Evolutionary conservation across 2,329 filamentous ascomycete genomes (phyloP).

Genomic region (Ceratocystis destructans): DNA sequence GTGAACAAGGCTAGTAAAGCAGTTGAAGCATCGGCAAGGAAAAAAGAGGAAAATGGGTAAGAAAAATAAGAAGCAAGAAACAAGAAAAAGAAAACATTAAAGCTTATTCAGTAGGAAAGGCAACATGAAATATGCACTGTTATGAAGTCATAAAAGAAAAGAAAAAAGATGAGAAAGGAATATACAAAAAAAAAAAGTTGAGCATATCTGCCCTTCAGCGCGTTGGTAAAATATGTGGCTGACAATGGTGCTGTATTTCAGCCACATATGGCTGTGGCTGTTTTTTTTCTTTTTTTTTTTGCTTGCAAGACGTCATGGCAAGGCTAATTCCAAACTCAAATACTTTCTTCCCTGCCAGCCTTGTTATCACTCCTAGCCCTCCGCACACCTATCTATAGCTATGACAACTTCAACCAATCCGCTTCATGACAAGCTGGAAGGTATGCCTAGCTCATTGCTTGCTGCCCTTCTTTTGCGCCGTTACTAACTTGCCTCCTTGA

Average conservation of each 20-base stretch:
- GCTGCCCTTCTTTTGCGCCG: background rate
- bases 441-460: background rate
- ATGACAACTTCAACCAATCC: conserved; percentile 2
- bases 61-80: background rate
- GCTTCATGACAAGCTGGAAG: conserved; percentile 12
- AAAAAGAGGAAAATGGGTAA: background rate
- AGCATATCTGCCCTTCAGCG: background rate
- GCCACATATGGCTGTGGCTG: background rate
- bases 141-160: background rate
- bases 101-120: background rate
- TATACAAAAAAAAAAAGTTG: background rate
- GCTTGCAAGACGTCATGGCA: background rate
- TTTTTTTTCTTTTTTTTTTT: background rate
- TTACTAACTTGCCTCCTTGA: background rate
- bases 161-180: background rate
- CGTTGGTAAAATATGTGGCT: background rate
- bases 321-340: no score
- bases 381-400: background rate
- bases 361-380: background rate
- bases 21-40: background rate
- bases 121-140: background rate
- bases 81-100: background rate
- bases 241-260: background rate
- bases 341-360: background rate
- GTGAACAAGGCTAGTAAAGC: background rate